Percentiles rank a stretch among this genome's conserved stretches.
Evolutionary conservation across 2,329 filamentous ascomycete genomes (phyloP).

Genomic region (Colletotrichum sublineola): DNA sequence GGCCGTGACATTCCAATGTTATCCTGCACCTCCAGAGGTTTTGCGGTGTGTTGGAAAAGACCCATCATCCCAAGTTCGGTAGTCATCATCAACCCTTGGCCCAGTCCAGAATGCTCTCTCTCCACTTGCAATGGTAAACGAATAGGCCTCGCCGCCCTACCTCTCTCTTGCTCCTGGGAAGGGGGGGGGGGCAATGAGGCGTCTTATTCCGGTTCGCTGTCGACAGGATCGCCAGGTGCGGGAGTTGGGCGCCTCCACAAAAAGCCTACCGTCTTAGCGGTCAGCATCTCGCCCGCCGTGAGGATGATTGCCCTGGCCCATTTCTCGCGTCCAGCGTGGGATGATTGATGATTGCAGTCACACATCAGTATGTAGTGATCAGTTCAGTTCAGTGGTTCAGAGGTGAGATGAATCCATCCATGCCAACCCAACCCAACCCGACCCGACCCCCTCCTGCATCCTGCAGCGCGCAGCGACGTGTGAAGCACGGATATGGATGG

Average conservation of each 20-base stretch:
- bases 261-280: background rate
- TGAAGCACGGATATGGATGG: background rate
- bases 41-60: background rate
- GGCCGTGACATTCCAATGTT: background rate
- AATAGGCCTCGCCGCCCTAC: conserved; percentile 4
- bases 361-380: background rate
- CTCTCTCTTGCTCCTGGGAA: conserved; percentile 1
- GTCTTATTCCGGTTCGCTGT: conserved; percentile 24
- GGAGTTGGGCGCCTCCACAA: background rate
- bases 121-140: conserved; percentile 1
- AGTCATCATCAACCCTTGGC: conserved; percentile 2
- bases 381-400: background rate
- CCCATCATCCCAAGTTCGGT: conserved; percentile 20
- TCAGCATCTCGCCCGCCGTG: background rate
- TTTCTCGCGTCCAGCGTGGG: background rate
- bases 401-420: conserved; percentile 12
- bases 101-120: background rate
- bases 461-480: background rate
- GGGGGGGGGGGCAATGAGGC: too few species aligned
- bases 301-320: background rate
- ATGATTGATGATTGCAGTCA: background rate
- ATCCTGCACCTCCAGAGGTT: background rate
- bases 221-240: background rate
- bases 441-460: too few species aligned
- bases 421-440: background rate